phyloP scores from a whole-genome alignment of 164 flowering plant genomes.

The Piper longum region DNA sequence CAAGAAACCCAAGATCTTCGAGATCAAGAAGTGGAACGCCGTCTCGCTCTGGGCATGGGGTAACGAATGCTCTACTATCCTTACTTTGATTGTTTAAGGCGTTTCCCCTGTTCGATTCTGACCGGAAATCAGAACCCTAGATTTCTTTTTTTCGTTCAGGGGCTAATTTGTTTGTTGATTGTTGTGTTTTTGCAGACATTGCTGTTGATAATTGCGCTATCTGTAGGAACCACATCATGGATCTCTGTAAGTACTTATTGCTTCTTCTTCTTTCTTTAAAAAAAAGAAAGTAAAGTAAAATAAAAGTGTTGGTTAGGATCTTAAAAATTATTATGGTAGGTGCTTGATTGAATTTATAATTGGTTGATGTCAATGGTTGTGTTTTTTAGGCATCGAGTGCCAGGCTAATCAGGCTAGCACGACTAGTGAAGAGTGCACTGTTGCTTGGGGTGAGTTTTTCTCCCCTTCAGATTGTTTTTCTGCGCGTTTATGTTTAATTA shows the following conservation, averaged over 20 bases:
- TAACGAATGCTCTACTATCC: constrained; percentile 1
- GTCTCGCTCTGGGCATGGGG: constrained; percentile 91
- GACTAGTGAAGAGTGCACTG: constrained; percentile 81
- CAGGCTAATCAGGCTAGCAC: constrained; percentile 87
- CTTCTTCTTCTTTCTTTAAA: too few species aligned
- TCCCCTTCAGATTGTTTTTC: neutral
- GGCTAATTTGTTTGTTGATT: neutral
- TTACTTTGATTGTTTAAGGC: neutral
- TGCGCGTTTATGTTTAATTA: too few species aligned
- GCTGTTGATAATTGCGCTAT: constrained; percentile 80
- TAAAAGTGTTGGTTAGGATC: too few species aligned
- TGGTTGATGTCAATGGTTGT: too few species aligned
- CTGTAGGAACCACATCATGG: constrained; percentile 86
- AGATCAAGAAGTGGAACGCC: constrained; percentile 83
- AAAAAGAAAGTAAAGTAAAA: too few species aligned
- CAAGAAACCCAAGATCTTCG: constrained; percentile 60
- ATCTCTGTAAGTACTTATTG: constrained; percentile 47
- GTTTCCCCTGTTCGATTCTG: neutral
- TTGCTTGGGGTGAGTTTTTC: constrained; percentile 49
- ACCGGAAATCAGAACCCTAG: too few species aligned
- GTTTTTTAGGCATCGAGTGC: constrained; percentile 53
- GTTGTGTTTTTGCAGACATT: constrained; percentile 33
- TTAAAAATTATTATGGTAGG: too few species aligned
- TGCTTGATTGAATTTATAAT: too few species aligned
- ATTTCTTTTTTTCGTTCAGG: neutral